Percentiles rank a stretch among this genome's conserved stretches.
phyloP scores from a whole-genome alignment of 1,284 basidiomycete species.

The Boletellus deceptivus region DNA sequence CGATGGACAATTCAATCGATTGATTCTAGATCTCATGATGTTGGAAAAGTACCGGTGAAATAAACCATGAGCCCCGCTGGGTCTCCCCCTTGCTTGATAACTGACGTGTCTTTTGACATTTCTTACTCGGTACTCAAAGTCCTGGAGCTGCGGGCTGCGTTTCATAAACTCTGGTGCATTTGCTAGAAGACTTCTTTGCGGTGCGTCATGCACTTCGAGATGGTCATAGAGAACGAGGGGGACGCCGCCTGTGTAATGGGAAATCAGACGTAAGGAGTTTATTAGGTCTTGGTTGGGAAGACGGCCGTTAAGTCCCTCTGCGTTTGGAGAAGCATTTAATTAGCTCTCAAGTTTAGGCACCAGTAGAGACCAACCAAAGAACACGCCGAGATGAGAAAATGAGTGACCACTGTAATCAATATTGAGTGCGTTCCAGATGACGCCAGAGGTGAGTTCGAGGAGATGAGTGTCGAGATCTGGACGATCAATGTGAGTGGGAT shows the following conservation, averaged over 20 bases:
- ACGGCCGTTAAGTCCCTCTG: constrained; percentile 94
- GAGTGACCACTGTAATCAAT: constrained; percentile 97
- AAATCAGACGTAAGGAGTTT: constrained; percentile 78
- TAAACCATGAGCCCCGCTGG: constrained; percentile 77
- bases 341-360: not conserved
- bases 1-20: constrained; percentile 11
- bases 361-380: constrained; percentile 66
- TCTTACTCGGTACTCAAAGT: constrained; percentile 56
- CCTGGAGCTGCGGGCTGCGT: constrained; percentile 43
- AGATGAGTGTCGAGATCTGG: constrained; percentile 66
- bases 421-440: constrained; percentile 93
- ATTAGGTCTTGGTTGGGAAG: constrained; percentile 95
- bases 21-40: not conserved
- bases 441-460: constrained; percentile 66
- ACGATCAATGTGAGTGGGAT: not conserved
- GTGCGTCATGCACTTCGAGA: constrained; percentile 47
- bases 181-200: constrained; percentile 35
- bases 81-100: constrained; percentile 67
- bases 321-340: not conserved
- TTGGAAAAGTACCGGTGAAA: constrained; percentile 64
- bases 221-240: constrained; percentile 80
- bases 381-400: constrained; percentile 89
- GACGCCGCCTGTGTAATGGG: constrained; percentile 68
- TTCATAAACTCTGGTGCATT: constrained; percentile 50
- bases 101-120: constrained; percentile 65